These are phyloP conservation scores for Sparassis latifolia DNA, from an alignment of 1,284 basidiomycete genomes.

Conservation along the genomic window DNA sequence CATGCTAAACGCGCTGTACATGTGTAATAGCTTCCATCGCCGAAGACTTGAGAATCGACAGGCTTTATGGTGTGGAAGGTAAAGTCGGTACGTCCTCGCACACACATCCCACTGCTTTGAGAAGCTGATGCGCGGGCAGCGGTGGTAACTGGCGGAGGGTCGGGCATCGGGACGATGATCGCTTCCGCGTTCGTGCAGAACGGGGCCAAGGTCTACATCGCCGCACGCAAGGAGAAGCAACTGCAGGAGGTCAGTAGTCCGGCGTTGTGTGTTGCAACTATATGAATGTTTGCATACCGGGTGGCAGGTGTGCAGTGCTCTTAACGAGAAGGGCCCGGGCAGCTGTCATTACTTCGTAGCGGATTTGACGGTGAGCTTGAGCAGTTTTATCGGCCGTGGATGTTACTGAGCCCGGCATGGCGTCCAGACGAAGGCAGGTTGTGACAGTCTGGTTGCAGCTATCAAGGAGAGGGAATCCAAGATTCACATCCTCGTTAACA, in stretches of 20 bases:
- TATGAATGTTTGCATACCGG: neutral
- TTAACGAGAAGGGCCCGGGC: conserved; percentile 54
- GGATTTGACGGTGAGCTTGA: conserved; percentile 55
- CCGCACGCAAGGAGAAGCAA: conserved; percentile 73
- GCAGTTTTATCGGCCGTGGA: neutral
- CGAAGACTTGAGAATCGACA: conserved; percentile 49
- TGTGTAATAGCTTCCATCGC: too few species aligned
- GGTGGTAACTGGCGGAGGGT: conserved; percentile 75
- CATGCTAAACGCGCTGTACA: too few species aligned
- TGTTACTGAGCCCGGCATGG: neutral
- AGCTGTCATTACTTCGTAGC: conserved; percentile 68
- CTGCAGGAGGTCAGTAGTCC: conserved; percentile 55
- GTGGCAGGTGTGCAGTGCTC: conserved; percentile 46
- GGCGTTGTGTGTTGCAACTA: neutral
- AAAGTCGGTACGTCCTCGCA: conserved; percentile 52
- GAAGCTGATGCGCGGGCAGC: conserved; percentile 32
- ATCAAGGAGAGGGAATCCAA: conserved; percentile 66
- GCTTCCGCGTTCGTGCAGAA: conserved; percentile 72
- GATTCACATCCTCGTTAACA: conserved; percentile 77
- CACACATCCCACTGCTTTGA: conserved; percentile 3
- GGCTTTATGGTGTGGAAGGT: conserved; percentile 69
- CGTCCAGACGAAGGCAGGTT: conserved; percentile 68
- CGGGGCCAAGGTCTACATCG: conserved; percentile 65
- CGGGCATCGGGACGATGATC: conserved; percentile 79
- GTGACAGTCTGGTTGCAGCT: conserved; percentile 64